A percentile compares a stretch with the other conserved stretches of the same genome.
Conservation (phyloP, 192 early-diverging fungal species). For the Gorgonomyces haynaldii region DNA sequence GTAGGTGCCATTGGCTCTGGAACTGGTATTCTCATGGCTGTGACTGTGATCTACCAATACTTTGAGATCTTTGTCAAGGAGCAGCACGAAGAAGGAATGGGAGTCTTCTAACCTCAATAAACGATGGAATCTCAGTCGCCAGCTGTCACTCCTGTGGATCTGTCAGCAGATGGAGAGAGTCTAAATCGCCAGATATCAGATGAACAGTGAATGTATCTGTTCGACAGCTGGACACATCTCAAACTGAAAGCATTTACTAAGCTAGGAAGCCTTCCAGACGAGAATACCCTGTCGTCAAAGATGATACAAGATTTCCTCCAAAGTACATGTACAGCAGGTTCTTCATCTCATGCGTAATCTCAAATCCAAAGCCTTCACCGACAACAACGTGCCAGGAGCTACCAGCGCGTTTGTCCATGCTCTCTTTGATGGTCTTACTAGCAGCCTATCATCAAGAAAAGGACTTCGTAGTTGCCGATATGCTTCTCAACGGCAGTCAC, state of each 20-base stretch:
- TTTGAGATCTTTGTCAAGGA: conserved; percentile 97
- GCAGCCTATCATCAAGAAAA: conserved; percentile 25
- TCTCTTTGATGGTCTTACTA: conserved; percentile 45
- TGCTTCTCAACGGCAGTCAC: conserved; percentile 50
- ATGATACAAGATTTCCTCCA: conserved; percentile 30
- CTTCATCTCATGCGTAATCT: conserved; percentile 45
- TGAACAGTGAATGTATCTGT: no score
- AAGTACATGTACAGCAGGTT: conserved; percentile 53
- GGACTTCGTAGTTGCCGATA: conserved; percentile 47
- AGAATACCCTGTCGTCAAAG: conserved; percentile 24
- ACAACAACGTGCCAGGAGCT: conserved; percentile 51
- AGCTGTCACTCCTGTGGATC: no score
- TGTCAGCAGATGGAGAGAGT: no score
- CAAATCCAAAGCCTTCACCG: conserved; percentile 55
- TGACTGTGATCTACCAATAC: conserved; percentile 99
- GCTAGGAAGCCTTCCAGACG: conserved; percentile 38
- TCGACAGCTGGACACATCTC: no score
- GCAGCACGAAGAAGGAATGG: conserved; percentile 49
- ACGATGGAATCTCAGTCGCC: no score
- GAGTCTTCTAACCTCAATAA: not conserved
- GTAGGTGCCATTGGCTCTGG: conserved; percentile 92
- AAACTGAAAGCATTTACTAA: no score
- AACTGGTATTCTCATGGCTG: conserved; percentile 95
- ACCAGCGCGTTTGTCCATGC: conserved; percentile 50
- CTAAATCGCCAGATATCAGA: no score